A percentile compares a stretch with the other conserved stretches of the same genome.
These are phyloP conservation scores for Hymenoscyphus salicellus DNA, from an alignment of 2,329 filamentous ascomycete species.

Conservation along the genomic window DNA sequence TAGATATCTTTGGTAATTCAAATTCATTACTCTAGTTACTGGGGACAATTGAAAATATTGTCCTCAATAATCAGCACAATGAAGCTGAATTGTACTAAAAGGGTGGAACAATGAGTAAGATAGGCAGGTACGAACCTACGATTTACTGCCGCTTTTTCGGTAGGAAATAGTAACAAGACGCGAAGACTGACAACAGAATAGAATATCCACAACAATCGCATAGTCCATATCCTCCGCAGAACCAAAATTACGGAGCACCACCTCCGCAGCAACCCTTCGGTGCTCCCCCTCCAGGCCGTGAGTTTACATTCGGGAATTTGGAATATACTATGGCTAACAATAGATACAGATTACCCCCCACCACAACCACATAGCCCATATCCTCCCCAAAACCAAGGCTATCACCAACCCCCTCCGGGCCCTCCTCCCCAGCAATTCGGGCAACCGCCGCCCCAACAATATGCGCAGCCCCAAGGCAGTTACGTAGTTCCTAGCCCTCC, in stretches of 20 bases:
- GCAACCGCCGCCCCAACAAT: constrained; percentile 12
- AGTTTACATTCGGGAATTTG: neutral
- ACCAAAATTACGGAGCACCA: constrained; percentile 12
- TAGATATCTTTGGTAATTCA: too few species aligned
- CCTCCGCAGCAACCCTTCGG: constrained; percentile 8
- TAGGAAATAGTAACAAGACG: neutral
- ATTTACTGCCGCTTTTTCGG: too few species aligned
- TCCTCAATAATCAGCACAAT: too few species aligned
- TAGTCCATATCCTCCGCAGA: constrained; percentile 4
- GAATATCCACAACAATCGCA: constrained; percentile 9
- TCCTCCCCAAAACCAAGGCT: constrained; percentile 6
- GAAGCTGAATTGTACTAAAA: too few species aligned
- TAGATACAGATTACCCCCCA: constrained; percentile 5
- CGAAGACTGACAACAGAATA: constrained; percentile 2
- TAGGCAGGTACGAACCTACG: too few species aligned
- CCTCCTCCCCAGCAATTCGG: constrained; percentile 9
- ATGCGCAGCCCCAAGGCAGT: constrained; percentile 33
- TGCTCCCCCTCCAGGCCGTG: constrained; percentile 5
- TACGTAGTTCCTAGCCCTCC: constrained; percentile 57
- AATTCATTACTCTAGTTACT: too few species aligned
- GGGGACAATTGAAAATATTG: too few species aligned
- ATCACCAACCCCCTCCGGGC: constrained; percentile 11
- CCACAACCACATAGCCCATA: constrained; percentile 13
- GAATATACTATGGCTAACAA: neutral
- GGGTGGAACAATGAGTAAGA: too few species aligned